Evolutionary conservation across 2,329 filamentous ascomycete genomes (phyloP).

Genomic region (Orbilia javanica): DNA sequence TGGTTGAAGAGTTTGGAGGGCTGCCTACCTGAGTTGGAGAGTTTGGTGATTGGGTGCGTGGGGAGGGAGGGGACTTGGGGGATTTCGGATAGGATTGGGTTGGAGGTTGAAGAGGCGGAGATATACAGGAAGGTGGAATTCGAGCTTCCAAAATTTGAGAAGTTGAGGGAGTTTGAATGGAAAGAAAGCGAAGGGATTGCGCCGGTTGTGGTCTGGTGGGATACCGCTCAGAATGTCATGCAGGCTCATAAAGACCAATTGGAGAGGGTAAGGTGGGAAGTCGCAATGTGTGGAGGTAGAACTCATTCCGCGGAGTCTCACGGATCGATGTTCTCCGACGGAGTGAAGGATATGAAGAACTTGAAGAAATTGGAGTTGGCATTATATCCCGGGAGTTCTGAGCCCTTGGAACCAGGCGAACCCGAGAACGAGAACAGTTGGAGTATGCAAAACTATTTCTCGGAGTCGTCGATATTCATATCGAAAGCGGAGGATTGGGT

Average conservation of each 20-base stretch:
- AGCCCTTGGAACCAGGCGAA: not conserved
- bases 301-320: not conserved
- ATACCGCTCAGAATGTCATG: slow-evolving; percentile 2
- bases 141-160: slow-evolving; percentile 15
- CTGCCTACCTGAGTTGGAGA: slow-evolving; percentile 28
- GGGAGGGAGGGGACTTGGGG: slow-evolving; percentile 7
- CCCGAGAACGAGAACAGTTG: not conserved
- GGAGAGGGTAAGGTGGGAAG: slow-evolving; percentile 22
- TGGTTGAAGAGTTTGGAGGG: slow-evolving; percentile 39
- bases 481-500: slow-evolving; percentile 7
- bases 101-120: not conserved
- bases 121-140: slow-evolving; percentile 1
- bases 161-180: slow-evolving; percentile 41
- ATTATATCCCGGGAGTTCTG: not conserved
- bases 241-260: slow-evolving; percentile 14
- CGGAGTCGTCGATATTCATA: not conserved
- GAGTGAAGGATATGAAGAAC: not conserved
- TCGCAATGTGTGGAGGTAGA: not conserved
- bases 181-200: slow-evolving; percentile 6
- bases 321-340: not conserved
- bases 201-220: not conserved
- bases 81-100: slow-evolving; percentile 34
- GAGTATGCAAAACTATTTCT: not conserved
- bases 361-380: slow-evolving; percentile 32
- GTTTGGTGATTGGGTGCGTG: slow-evolving; percentile 22